Conservation (phyloP, 306 rosid genomes). For the Vicia faba region DNA sequence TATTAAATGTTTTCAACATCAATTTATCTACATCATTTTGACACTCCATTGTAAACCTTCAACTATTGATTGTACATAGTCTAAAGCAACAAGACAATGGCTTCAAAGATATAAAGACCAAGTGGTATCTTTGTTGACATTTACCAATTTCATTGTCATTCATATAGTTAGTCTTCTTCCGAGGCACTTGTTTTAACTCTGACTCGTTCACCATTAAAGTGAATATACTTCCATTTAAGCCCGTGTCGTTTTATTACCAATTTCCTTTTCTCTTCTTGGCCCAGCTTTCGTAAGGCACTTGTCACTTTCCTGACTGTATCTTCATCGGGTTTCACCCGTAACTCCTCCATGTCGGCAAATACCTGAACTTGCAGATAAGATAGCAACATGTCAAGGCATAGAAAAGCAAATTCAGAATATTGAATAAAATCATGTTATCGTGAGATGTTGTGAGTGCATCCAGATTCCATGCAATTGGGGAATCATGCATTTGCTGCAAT, state of each 20-base stretch:
- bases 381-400: conserved; percentile 15
- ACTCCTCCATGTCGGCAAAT: conserved; percentile 92
- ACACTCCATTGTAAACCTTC: no score
- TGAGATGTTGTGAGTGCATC: background rate
- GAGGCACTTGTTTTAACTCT: conserved; percentile 58
- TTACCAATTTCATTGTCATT: conserved; percentile 32
- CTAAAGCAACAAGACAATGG: background rate
- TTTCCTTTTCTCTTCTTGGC: conserved; percentile 69
- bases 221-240: conserved; percentile 80
- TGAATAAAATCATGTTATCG: conserved; percentile 14
- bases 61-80: no score
- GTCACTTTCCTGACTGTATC: conserved; percentile 79
- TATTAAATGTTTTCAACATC: no score
- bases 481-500: background rate
- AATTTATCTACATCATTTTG: no score
- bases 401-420: background rate
- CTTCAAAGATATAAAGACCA: conserved; percentile 9
- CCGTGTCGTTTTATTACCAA: conserved; percentile 64
- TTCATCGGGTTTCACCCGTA: conserved; percentile 79
- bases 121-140: conserved; percentile 15
- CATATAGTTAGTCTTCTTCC: conserved; percentile 51
- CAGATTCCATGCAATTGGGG: background rate
- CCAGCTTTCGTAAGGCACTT: conserved; percentile 55
- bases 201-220: conserved; percentile 80
- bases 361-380: conserved; percentile 50